Conservation (phyloP, 805 yeast genomes). For the Myxozyma lipomycoides region DNA sequence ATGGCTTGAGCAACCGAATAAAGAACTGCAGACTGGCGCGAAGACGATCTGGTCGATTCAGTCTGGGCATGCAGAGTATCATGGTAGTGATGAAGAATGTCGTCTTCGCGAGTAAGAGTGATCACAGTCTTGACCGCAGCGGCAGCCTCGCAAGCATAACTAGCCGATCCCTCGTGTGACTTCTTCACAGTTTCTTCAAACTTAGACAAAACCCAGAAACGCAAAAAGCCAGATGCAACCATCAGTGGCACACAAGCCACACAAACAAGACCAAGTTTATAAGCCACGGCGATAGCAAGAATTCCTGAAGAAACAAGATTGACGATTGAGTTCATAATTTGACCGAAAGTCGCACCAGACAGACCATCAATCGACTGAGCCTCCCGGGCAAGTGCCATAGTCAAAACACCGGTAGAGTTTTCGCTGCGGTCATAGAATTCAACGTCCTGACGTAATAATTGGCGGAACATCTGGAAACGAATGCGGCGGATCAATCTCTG, state of each 20-base stretch:
- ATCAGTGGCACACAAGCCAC: constrained; percentile 38
- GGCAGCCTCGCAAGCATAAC: constrained; percentile 42
- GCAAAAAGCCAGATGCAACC: constrained; percentile 41
- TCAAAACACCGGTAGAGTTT: constrained; percentile 32
- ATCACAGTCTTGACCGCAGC: constrained; percentile 43
- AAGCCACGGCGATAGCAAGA: constrained; percentile 41
- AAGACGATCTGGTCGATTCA: constrained; percentile 37
- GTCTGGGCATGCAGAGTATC: constrained; percentile 21
- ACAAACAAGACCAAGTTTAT: constrained; percentile 44
- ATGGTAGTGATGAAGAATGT: constrained; percentile 37
- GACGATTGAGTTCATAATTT: constrained; percentile 35
- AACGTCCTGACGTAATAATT: constrained; percentile 33
- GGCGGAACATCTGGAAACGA: constrained; percentile 30
- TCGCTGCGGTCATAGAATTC: constrained; percentile 32
- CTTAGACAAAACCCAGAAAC: constrained; percentile 37
- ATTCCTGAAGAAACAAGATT: constrained; percentile 41
- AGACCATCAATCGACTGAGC: constrained; percentile 34
- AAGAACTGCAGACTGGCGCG: constrained; percentile 34
- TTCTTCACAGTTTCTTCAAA: constrained; percentile 40
- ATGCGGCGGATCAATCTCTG: constrained; percentile 31
- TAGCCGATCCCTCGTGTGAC: constrained; percentile 41
- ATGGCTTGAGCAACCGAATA: constrained; percentile 42
- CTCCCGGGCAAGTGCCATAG: constrained; percentile 32
- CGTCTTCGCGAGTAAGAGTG: constrained; percentile 42
- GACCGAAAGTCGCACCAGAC: constrained; percentile 36